Conservation (phyloP, 1,284 basidiomycete species). For the Boletellus dicymbophilus region DNA sequence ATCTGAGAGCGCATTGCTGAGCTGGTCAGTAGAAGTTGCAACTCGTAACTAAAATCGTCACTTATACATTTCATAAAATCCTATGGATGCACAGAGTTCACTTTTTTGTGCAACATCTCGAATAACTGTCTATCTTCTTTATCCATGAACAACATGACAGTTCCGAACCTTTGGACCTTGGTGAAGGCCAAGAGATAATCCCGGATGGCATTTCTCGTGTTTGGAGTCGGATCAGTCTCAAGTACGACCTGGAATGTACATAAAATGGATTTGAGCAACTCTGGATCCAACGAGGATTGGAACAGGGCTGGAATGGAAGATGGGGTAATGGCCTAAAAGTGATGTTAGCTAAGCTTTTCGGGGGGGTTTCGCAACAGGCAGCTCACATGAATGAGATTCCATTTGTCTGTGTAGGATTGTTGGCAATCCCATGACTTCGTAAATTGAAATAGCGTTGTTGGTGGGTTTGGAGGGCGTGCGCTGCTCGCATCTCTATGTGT, state of each 20-base stretch:
- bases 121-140: slow-evolving; percentile 48
- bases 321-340: slow-evolving; percentile 54
- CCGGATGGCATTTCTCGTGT: slow-evolving; percentile 30
- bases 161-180: slow-evolving; percentile 59
- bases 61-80: background rate
- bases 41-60: too few relatives aligned
- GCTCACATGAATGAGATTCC: slow-evolving; percentile 55
- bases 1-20: too few relatives aligned
- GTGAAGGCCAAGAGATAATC: slow-evolving; percentile 55
- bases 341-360: background rate
- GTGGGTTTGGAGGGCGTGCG: slow-evolving; percentile 24
- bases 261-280: slow-evolving; percentile 57
- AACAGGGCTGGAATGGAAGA: slow-evolving; percentile 57
- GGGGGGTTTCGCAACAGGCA: background rate
- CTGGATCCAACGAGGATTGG: slow-evolving; percentile 65
- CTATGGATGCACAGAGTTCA: slow-evolving; percentile 12
- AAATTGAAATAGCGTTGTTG: slow-evolving; percentile 60
- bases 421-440: slow-evolving; percentile 51
- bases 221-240: slow-evolving; percentile 14
- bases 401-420: slow-evolving; percentile 42
- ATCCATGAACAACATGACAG: slow-evolving; percentile 63
- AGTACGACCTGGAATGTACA: slow-evolving; percentile 46
- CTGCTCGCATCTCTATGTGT: slow-evolving; percentile 4
- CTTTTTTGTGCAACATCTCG: slow-evolving; percentile 37
- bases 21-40: too few relatives aligned